These are phyloP conservation scores for Amylostereum areolatum DNA, from an alignment of 1,284 basidiomycete species.

Conservation along the genomic window DNA sequence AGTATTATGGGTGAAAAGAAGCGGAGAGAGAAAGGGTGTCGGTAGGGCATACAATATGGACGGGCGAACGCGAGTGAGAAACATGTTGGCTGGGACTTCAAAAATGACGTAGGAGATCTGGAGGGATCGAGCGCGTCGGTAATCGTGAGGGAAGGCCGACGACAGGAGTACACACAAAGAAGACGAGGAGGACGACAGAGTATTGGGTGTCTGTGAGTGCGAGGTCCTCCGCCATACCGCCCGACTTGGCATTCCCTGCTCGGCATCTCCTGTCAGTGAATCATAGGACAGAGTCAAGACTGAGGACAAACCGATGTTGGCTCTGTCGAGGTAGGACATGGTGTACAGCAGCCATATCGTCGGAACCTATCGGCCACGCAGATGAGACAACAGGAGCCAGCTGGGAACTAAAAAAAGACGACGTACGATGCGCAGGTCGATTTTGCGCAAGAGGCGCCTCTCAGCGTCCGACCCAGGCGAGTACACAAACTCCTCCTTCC, in stretches of 20 bases:
- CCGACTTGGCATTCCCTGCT: slow-evolving; percentile 29
- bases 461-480: neutral
- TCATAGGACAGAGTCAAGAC: neutral
- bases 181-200: slow-evolving; percentile 17
- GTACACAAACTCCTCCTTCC: neutral
- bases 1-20: neutral
- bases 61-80: slow-evolving; percentile 2
- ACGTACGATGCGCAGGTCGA: slow-evolving; percentile 3
- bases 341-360: slow-evolving; percentile 13
- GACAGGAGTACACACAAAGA: slow-evolving; percentile 18
- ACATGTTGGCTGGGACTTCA: neutral
- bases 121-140: neutral
- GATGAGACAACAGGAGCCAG: neutral
- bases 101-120: slow-evolving; percentile 1
- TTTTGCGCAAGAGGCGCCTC: slow-evolving; percentile 1
- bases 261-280: neutral
- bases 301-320: slow-evolving; percentile 18
- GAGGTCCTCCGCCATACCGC: slow-evolving; percentile 28
- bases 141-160: neutral
- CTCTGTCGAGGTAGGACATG: slow-evolving; percentile 14
- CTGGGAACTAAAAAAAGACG: neutral
- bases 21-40: neutral
- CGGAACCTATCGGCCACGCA: slow-evolving; percentile 1
- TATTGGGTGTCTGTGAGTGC: slow-evolving; percentile 20
- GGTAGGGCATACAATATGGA: neutral